These are phyloP conservation scores for Euphorbia tirucalli DNA, from an alignment of 345 rosid genomes.

Conservation along the genomic window DNA sequence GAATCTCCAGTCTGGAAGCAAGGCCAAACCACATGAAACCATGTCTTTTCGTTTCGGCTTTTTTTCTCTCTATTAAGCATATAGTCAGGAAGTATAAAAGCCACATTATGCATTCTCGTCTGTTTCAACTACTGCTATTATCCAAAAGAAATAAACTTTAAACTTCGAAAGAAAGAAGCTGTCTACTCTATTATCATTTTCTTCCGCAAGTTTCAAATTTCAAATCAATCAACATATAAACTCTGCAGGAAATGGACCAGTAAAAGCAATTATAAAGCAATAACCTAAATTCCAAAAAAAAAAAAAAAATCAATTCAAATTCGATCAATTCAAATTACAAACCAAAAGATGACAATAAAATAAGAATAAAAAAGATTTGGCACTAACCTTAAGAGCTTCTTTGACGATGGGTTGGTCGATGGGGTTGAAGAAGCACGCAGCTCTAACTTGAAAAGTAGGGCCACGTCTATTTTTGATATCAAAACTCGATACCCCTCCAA, in stretches of 20 bases:
- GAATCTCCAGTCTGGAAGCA: no score
- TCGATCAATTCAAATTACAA: background rate
- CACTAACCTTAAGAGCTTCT: conserved; percentile 49
- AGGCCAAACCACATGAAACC: no score
- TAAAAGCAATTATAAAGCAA: background rate
- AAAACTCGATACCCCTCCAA: no score
- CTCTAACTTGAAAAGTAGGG: conserved; percentile 15
- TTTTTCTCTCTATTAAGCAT: background rate
- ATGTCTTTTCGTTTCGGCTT: background rate
- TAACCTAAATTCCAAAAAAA: background rate
- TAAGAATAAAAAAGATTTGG: background rate
- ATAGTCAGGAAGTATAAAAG: background rate
- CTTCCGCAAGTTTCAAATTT: background rate
- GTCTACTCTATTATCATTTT: background rate
- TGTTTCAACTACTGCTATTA: background rate
- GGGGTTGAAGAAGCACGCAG: conserved; percentile 34
- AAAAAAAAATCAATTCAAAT: background rate
- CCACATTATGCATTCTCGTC: background rate
- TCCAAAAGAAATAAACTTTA: background rate
- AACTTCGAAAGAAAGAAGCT: background rate
- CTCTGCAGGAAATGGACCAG: background rate
- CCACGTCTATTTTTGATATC: background rate
- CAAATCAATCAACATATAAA: background rate
- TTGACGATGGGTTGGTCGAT: conserved; percentile 46
- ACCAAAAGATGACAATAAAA: background rate